phyloP scores from a whole-genome alignment of 352 stramenopile genomes.

The Elongisporangium senticosum region DNA sequence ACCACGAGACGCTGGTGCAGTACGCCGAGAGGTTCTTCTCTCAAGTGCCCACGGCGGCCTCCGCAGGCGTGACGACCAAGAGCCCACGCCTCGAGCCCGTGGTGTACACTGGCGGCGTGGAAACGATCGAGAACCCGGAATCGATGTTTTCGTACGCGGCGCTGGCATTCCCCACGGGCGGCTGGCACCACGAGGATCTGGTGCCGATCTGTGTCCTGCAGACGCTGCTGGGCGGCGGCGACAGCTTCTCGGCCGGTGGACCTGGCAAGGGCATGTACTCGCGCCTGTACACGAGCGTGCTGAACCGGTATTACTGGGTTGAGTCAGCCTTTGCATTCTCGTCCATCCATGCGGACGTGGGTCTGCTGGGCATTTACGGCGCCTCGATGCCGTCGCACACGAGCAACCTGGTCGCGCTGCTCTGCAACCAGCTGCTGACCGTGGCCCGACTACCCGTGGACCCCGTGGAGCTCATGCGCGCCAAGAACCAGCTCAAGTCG shows the following conservation, averaged over 20 bases:
- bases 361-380: slow-evolving; percentile 94
- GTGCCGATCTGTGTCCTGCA: slow-evolving; percentile 97
- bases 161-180: slow-evolving; percentile 94
- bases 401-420: slow-evolving; percentile 89
- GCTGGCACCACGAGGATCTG: slow-evolving; percentile 96
- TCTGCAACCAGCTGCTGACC: slow-evolving; percentile 92
- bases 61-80: slow-evolving; percentile 17
- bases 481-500: slow-evolving; percentile 99
- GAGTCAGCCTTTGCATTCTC: slow-evolving; percentile 97
- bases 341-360: slow-evolving; percentile 92
- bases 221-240: slow-evolving; percentile 95
- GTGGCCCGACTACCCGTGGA: slow-evolving; percentile 78
- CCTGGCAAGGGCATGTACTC: slow-evolving; percentile 99
- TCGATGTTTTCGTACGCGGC: slow-evolving; percentile 87
- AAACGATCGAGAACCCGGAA: slow-evolving; percentile 62
- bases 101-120: slow-evolving; percentile 65
- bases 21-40: slow-evolving; percentile 89
- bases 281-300: slow-evolving; percentile 95
- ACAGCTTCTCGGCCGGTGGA: slow-evolving; percentile 97
- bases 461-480: slow-evolving; percentile 88
- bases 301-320: slow-evolving; percentile 98
- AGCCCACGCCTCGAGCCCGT: slow-evolving; percentile 36
- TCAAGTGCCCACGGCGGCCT: slow-evolving; percentile 24
- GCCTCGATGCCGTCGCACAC: slow-evolving; percentile 77
- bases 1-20: slow-evolving; percentile 91